Conservation (phyloP, 2,329 filamentous ascomycete species). For the Trichoderma sp. region DNA sequence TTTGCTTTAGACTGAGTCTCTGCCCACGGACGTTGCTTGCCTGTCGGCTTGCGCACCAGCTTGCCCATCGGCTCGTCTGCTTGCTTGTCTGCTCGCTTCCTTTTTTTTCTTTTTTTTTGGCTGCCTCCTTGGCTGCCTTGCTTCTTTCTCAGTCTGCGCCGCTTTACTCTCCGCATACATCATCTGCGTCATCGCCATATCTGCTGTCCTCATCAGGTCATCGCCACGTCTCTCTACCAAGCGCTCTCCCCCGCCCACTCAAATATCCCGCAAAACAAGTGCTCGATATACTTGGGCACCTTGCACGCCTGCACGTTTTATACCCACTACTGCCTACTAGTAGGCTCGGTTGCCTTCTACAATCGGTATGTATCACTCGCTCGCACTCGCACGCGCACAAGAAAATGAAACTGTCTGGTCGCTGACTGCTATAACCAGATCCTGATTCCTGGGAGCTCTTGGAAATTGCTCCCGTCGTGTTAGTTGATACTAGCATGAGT, state of each 20-base stretch:
- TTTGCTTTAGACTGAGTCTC: conserved; percentile 29
- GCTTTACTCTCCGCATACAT: not conserved
- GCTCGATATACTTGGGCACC: not conserved
- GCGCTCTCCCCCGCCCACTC: not conserved
- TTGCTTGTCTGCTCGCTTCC: no score
- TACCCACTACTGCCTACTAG: not conserved
- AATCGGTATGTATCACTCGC: not conserved
- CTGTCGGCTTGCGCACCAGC: not conserved
- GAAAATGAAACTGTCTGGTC: not conserved
- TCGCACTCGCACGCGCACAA: not conserved
- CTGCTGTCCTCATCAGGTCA: not conserved
- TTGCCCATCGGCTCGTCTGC: not conserved
- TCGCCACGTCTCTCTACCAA: not conserved
- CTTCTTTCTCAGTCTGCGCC: not conserved
- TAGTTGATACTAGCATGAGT: not conserved
- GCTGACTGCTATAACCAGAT: not conserved
- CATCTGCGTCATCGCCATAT: not conserved
- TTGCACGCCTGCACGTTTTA: not conserved
- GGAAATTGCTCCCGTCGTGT: not conserved
- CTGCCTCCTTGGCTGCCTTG: not conserved
- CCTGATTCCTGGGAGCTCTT: not conserved
- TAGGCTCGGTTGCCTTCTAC: not conserved
- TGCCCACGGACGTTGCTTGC: not conserved
- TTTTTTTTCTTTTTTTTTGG: no score
- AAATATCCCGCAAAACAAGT: not conserved